Conservation (phyloP, 768 basidiomycete species). For the Termitomyces eurrhizus region DNA sequence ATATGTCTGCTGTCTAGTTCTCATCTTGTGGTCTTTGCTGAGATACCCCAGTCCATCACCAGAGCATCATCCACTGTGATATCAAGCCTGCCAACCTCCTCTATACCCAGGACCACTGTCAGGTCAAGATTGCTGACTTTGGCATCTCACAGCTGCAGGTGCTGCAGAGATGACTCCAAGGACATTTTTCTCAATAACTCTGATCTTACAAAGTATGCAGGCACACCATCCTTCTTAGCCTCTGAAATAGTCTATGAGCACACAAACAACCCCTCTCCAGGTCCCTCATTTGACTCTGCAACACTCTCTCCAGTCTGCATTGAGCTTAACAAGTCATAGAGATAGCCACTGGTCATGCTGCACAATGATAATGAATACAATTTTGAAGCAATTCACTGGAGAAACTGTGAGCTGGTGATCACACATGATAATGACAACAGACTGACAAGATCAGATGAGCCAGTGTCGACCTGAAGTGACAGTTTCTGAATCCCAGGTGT, state of each 20-base stretch:
- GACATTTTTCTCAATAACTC: conserved; percentile 79
- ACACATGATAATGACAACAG: too few relatives aligned
- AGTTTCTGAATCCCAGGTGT: too few relatives aligned
- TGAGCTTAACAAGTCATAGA: too few relatives aligned
- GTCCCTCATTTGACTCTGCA: too few relatives aligned
- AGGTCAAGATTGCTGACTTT: conserved; percentile 97
- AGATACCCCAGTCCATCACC: conserved; percentile 72
- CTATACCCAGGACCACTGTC: conserved; percentile 79
- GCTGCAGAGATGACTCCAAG: conserved; percentile 38
- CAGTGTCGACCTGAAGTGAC: too few relatives aligned
- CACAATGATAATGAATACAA: too few relatives aligned
- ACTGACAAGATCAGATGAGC: too few relatives aligned
- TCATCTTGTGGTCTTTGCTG: background rate
- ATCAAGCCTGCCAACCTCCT: conserved; percentile 98
- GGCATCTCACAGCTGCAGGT: conserved; percentile 86
- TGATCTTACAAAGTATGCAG: conserved; percentile 86
- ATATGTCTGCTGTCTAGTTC: conserved; percentile 57
- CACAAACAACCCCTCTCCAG: too few relatives aligned
- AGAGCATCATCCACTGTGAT: conserved; percentile 98
- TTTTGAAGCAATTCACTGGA: too few relatives aligned
- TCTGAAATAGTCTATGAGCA: conserved; percentile 89
- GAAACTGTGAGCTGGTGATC: too few relatives aligned
- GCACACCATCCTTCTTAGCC: conserved; percentile 94
- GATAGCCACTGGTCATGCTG: too few relatives aligned
- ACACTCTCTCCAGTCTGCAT: too few relatives aligned